A percentile compares a stretch with the other conserved stretches of the same genome.
Conservation (phyloP, 352 stramenopile genomes). For the Globisporangium echinulatum region DNA sequence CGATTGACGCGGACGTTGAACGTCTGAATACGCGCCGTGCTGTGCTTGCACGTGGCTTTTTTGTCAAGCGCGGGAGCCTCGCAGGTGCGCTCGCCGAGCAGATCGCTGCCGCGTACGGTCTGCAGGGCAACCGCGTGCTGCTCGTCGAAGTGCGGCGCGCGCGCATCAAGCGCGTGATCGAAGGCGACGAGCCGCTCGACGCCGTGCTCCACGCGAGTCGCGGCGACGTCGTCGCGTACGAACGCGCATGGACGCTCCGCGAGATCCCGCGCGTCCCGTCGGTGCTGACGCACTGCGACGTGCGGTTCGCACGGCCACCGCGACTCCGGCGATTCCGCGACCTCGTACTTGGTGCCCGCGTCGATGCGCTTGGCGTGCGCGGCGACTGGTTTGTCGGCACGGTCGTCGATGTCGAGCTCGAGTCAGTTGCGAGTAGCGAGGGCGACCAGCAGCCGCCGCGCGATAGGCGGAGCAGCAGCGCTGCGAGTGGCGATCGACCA, state of each 20-base stretch:
- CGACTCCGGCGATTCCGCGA: conserved; percentile 29
- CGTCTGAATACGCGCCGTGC: conserved; percentile 7
- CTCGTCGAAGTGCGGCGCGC: conserved; percentile 60
- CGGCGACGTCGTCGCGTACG: conserved; percentile 47
- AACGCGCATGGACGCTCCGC: conserved; percentile 57
- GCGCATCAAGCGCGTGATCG: conserved; percentile 71
- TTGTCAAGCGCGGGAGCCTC: conserved; percentile 42
- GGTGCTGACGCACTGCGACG: conserved; percentile 12
- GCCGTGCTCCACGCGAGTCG: conserved; percentile 21
- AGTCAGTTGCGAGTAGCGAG: neutral
- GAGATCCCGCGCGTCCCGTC: conserved; percentile 45
- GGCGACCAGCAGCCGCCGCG: neutral
- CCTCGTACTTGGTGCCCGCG: conserved; percentile 43
- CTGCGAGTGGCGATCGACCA: neutral
- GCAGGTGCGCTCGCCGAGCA: conserved; percentile 39
- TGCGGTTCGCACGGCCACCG: conserved; percentile 7
- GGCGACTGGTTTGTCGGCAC: conserved; percentile 61
- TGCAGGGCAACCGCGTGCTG: conserved; percentile 47
- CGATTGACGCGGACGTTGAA: too few relatives aligned
- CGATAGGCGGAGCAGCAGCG: neutral
- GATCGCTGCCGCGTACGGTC: conserved; percentile 30
- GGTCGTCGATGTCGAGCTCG: conserved; percentile 37
- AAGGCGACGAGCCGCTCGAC: conserved; percentile 51
- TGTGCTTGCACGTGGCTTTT: conserved; percentile 35
- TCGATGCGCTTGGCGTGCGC: conserved; percentile 44